phyloP scores from a whole-genome alignment of 2,329 filamentous ascomycete genomes.

The Cercospora canescens region DNA sequence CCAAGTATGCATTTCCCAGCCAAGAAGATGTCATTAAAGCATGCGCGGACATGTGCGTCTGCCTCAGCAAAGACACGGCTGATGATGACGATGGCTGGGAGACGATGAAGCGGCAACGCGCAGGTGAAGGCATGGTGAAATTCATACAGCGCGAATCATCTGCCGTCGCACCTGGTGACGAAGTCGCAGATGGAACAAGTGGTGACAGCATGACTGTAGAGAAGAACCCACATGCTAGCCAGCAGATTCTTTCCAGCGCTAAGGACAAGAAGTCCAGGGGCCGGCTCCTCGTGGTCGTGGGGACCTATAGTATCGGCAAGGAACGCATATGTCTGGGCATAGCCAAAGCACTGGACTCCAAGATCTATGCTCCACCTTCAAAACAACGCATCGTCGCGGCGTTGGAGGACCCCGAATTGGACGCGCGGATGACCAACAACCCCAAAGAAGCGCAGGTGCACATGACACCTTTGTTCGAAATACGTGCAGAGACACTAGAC shows the following conservation, averaged over 20 bases:
- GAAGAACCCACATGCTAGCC: constrained; percentile 31
- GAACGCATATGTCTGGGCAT: constrained; percentile 94
- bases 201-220: constrained; percentile 36
- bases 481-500: constrained; percentile 84
- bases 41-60: constrained; percentile 85
- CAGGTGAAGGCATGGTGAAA: constrained; percentile 61
- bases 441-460: constrained; percentile 89
- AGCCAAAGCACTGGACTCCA: constrained; percentile 77
- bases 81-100: constrained; percentile 60
- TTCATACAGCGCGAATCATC: constrained; percentile 55
- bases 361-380: constrained; percentile 81
- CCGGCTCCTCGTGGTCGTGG: constrained; percentile 85
- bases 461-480: constrained; percentile 95
- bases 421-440: constrained; percentile 73
- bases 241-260: constrained; percentile 32
- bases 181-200: constrained; percentile 39
- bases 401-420: constrained; percentile 81
- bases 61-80: constrained; percentile 65
- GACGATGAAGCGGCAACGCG: constrained; percentile 55
- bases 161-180: constrained; percentile 40
- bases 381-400: constrained; percentile 85
- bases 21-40: constrained; percentile 85
- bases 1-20: constrained; percentile 89
- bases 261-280: constrained; percentile 50
- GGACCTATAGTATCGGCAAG: constrained; percentile 97